A percentile compares a stretch with the other conserved stretches of the same genome.
These are phyloP conservation scores for Lizonia empirigonia DNA, from an alignment of 2,329 filamentous ascomycete species.

Conservation along the genomic window DNA sequence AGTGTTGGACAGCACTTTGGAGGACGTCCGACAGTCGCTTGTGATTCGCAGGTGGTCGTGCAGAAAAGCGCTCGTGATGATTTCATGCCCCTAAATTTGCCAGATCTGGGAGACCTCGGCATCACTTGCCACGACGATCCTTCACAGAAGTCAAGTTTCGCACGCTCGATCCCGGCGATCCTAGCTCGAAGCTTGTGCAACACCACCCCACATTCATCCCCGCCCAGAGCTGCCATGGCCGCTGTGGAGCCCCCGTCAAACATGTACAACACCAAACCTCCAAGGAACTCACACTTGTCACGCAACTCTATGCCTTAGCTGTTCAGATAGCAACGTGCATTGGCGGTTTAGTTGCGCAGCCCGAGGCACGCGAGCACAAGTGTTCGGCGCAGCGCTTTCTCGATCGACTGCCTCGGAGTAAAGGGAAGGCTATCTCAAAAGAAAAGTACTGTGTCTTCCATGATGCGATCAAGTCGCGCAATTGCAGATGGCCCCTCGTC, in stretches of 20 bases:
- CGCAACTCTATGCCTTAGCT: conserved; percentile 11
- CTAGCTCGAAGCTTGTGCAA: conserved; percentile 9
- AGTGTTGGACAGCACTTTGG: neutral
- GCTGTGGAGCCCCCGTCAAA: conserved; percentile 15
- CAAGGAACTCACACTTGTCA: conserved; percentile 6
- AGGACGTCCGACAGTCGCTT: neutral
- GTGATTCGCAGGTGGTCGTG: neutral
- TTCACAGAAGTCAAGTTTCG: neutral
- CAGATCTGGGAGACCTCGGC: conserved; percentile 2
- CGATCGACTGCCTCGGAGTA: neutral
- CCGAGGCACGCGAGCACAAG: neutral
- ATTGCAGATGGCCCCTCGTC: conserved; percentile 10
- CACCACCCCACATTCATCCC: conserved; percentile 10
- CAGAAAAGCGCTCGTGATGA: neutral
- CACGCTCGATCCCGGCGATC: neutral
- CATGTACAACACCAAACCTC: conserved; percentile 17
- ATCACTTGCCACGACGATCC: conserved; percentile 5
- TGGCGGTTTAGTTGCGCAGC: neutral
- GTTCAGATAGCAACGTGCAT: neutral
- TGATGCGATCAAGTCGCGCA: conserved; percentile 15
- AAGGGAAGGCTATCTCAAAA: conserved; percentile 2
- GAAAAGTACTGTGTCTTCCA: neutral
- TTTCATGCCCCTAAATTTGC: neutral
- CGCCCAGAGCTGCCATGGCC: conserved; percentile 14
- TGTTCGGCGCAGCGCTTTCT: neutral